phyloP scores from a whole-genome alignment of 768 basidiomycete species.

The Suillus subaureus region DNA sequence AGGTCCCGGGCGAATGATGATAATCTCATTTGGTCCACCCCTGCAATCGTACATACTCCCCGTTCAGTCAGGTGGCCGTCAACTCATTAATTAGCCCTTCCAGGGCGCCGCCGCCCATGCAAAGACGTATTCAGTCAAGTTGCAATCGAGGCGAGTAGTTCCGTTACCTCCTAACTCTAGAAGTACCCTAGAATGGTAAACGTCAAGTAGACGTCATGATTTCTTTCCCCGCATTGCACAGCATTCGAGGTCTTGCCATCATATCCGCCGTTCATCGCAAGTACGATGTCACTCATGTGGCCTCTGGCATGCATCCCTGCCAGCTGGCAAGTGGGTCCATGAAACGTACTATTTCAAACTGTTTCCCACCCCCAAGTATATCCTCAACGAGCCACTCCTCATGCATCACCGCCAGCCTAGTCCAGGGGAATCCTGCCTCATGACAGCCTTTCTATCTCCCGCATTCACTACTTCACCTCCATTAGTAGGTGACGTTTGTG shows the following conservation, averaged over 20 bases:
- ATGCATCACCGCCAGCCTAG: background rate
- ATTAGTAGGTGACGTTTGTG: conserved; percentile 6
- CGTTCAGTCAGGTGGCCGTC: conserved; percentile 1
- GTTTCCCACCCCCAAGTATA: background rate
- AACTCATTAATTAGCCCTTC: background rate
- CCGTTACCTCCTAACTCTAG: conserved; percentile 6
- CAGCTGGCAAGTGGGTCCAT: background rate
- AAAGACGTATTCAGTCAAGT: background rate
- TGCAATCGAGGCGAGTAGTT: background rate
- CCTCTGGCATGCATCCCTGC: background rate
- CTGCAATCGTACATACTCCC: background rate
- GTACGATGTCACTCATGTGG: no score
- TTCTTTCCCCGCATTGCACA: conserved; percentile 6
- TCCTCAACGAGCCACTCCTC: background rate
- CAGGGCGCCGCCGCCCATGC: no score
- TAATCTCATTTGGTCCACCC: background rate
- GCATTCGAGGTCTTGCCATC: no score
- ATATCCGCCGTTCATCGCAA: background rate
- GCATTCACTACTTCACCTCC: conserved; percentile 4
- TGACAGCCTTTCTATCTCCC: background rate
- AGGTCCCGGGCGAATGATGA: background rate
- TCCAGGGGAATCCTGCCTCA: background rate
- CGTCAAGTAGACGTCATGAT: background rate
- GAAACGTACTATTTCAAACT: no score
- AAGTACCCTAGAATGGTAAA: conserved; percentile 2